These are phyloP conservation scores for Sporobolus alterniflorus DNA, from an alignment of 202 grass and related monocot genomes.

Conservation along the genomic window DNA sequence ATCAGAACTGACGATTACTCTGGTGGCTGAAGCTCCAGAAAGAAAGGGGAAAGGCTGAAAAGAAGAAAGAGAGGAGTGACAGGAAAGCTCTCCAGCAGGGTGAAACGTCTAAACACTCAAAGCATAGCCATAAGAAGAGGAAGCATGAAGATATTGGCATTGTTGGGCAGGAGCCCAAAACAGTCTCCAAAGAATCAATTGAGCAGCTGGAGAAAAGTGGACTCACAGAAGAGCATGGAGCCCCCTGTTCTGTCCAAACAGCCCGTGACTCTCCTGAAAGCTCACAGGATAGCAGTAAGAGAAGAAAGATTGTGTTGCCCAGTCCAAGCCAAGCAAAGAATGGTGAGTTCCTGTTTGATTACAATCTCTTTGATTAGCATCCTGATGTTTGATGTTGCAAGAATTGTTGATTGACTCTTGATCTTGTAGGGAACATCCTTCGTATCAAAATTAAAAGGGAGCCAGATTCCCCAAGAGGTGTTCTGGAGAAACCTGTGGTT, in stretches of 20 bases:
- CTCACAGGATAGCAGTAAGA: conserved; percentile 90
- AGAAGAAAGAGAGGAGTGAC: conserved; percentile 53
- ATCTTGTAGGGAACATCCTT: conserved; percentile 44
- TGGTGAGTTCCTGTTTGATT: conserved; percentile 37
- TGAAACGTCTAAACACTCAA: conserved; percentile 50
- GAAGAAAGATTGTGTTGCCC: conserved; percentile 47
- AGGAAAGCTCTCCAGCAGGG: conserved; percentile 45
- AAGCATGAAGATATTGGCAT: conserved; percentile 48
- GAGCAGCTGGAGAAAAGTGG: conserved; percentile 81
- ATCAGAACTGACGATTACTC: conserved; percentile 92
- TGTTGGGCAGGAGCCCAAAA: background rate
- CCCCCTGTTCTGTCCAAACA: conserved; percentile 38
- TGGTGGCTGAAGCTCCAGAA: conserved; percentile 94
- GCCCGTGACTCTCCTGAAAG: conserved; percentile 65
- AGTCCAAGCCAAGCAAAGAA: conserved; percentile 55
- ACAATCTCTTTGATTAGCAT: background rate
- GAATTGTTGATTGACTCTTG: background rate
- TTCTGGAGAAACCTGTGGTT: conserved; percentile 21
- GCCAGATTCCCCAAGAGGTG: background rate
- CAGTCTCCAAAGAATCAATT: conserved; percentile 18
- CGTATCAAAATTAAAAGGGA: conserved; percentile 52
- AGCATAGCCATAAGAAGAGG: conserved; percentile 63
- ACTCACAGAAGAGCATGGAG: conserved; percentile 80
- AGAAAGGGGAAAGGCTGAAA: conserved; percentile 63
- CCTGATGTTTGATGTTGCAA: background rate